Percentiles rank a stretch among this genome's conserved stretches.
Conservation (phyloP, 2,329 filamentous ascomycete species). For the Pseudogymnoascus sp. region DNA sequence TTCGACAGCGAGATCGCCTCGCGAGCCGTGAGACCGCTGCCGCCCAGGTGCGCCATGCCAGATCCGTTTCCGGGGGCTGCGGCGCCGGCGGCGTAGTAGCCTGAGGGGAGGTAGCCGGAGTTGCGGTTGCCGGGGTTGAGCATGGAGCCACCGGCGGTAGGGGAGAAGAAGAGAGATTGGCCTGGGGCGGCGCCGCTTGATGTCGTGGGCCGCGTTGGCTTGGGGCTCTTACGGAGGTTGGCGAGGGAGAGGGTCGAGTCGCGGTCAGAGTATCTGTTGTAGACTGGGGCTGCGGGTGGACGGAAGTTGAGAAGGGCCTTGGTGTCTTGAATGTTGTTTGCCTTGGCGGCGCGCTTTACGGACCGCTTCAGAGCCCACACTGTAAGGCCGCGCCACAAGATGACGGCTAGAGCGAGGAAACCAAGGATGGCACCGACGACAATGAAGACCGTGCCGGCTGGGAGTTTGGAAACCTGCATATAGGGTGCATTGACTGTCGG, state of each 20-base stretch:
- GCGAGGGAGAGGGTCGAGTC: slow-evolving; percentile 26
- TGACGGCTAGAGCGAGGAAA: slow-evolving; percentile 70
- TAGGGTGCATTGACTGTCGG: slow-evolving; percentile 80
- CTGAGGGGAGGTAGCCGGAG: slow-evolving; percentile 79
- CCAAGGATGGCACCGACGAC: slow-evolving; percentile 83
- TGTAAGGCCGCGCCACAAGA: slow-evolving; percentile 81
- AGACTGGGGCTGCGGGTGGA: slow-evolving; percentile 51
- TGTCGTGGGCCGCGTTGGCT: slow-evolving; percentile 30
- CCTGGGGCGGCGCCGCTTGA: slow-evolving; percentile 22
- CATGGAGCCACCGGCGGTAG: slow-evolving; percentile 65
- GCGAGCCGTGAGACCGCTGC: slow-evolving; percentile 20
- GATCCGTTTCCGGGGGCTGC: slow-evolving; percentile 28
- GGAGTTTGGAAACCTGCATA: slow-evolving; percentile 78
- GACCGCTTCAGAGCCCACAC: slow-evolving; percentile 89
- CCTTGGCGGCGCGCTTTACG: slow-evolving; percentile 76
- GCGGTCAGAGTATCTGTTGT: slow-evolving; percentile 55
- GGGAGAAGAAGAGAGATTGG: slow-evolving; percentile 75
- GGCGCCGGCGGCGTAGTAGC: slow-evolving; percentile 73
- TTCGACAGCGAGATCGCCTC: slow-evolving; percentile 53
- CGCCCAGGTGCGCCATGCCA: slow-evolving; percentile 32
- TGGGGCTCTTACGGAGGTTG: slow-evolving; percentile 25
- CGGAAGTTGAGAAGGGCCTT: slow-evolving; percentile 54
- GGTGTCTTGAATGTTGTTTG: slow-evolving; percentile 61
- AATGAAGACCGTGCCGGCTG: slow-evolving; percentile 95
- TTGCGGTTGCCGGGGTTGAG: slow-evolving; percentile 53